Evolutionary conservation across 1,139 yeast genomes (phyloP).

Genomic region (Taiozyma onychis): DNA sequence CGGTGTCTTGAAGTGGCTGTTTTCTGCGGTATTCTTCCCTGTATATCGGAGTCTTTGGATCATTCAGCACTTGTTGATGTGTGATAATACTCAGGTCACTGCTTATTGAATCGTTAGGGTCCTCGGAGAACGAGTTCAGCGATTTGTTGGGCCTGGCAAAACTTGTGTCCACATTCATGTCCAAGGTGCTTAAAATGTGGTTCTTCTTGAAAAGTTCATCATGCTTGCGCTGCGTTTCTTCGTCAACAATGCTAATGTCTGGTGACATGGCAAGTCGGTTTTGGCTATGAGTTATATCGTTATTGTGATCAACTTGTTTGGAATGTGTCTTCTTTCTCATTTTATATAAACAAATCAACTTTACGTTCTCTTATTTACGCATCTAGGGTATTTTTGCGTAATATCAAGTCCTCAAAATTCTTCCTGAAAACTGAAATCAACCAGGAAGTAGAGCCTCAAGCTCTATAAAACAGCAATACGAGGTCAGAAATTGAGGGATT

Average conservation of each 20-base stretch:
- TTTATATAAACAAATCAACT: background rate
- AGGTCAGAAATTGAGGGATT: too few species aligned
- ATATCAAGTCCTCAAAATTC: background rate
- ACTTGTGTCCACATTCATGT: constrained; percentile 4
- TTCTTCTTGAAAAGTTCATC: constrained; percentile 14
- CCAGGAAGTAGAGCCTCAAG: background rate
- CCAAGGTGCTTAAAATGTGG: constrained; percentile 15
- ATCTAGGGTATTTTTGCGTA: background rate
- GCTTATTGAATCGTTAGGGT: constrained; percentile 6
- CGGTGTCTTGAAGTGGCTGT: background rate
- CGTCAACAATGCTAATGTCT: constrained; percentile 3
- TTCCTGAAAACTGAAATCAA: too few species aligned
- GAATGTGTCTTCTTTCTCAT: background rate
- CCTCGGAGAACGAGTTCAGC: background rate
- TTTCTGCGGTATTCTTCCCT: constrained; percentile 11
- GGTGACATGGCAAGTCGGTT: background rate
- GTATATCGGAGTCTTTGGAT: constrained; percentile 20
- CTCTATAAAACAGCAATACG: too few species aligned
- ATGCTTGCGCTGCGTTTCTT: constrained; percentile 11
- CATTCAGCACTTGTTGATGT: constrained; percentile 12
- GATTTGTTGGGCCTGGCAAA: background rate
- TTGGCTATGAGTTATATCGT: background rate
- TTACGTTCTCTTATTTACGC: background rate
- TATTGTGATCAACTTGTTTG: background rate
- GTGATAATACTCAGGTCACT: constrained; percentile 14